A percentile compares a stretch with the other conserved stretches of the same genome.
phyloP scores from a whole-genome alignment of 345 rosid species.

The Euphorbia peplus region DNA sequence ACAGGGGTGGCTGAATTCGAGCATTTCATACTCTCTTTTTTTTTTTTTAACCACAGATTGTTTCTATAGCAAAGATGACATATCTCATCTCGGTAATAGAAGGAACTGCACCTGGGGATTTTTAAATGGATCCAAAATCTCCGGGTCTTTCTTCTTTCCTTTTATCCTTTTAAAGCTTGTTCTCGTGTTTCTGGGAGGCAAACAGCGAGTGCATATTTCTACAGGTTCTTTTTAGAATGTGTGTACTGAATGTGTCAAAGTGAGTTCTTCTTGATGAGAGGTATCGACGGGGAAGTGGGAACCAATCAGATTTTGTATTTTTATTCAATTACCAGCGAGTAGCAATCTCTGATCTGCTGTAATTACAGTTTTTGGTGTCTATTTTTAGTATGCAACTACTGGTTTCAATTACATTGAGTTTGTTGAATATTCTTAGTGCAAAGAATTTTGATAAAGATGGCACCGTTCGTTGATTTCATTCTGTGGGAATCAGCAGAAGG shows the following conservation, averaged over 20 bases:
- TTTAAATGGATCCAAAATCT: background rate
- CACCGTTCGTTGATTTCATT: background rate
- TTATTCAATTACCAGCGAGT: no score
- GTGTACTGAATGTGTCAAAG: background rate
- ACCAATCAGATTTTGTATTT: background rate
- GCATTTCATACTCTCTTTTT: background rate
- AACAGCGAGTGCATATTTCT: no score
- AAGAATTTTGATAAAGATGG: background rate
- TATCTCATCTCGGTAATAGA: background rate
- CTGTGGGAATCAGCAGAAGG: background rate
- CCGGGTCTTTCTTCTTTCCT: no score
- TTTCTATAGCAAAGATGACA: background rate
- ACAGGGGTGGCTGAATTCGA: background rate
- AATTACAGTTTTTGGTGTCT: background rate
- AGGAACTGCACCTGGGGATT: background rate
- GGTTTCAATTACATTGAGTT: no score
- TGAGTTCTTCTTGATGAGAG: background rate
- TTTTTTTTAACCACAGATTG: background rate
- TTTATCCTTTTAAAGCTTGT: no score
- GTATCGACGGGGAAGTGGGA: no score
- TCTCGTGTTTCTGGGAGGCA: no score
- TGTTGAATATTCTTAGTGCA: no score
- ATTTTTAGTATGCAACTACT: background rate
- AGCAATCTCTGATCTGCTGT: background rate
- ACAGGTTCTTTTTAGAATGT: no score